phyloP scores from a whole-genome alignment of 2,329 filamentous ascomycete genomes.

The Stemphylium lycopersici region DNA sequence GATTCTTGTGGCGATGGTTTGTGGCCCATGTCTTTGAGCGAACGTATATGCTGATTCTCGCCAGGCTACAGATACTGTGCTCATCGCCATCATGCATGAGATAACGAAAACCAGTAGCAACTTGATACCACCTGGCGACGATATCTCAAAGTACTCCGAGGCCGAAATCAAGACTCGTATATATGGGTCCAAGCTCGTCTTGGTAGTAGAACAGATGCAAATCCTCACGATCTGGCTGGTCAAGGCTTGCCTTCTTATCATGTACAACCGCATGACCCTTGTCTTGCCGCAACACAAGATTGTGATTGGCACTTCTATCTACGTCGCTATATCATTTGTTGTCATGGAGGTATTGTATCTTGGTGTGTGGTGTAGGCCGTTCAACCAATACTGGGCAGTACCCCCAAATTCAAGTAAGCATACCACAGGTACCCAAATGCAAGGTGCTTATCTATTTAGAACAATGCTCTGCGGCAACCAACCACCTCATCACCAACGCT shows the following conservation, averaged over 20 bases:
- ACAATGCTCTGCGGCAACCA: slow-evolving; percentile 53
- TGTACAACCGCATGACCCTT: slow-evolving; percentile 59
- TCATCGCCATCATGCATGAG: slow-evolving; percentile 43
- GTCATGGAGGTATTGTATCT: slow-evolving; percentile 58
- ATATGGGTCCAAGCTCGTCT: slow-evolving; percentile 61
- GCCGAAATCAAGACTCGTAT: slow-evolving; percentile 52
- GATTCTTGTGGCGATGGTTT: slow-evolving; percentile 45
- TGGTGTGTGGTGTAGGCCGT: slow-evolving; percentile 62
- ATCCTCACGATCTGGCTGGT: slow-evolving; percentile 59
- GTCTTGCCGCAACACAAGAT: slow-evolving; percentile 38
- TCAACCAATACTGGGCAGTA: slow-evolving; percentile 60
- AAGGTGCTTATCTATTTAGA: slow-evolving; percentile 18
- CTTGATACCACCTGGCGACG: slow-evolving; percentile 42
- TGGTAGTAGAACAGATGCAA: slow-evolving; percentile 61
- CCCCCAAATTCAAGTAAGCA: slow-evolving; percentile 46
- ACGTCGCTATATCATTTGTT: slow-evolving; percentile 54
- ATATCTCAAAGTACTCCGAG: slow-evolving; percentile 40
- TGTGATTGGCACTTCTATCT: slow-evolving; percentile 53
- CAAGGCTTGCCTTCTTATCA: slow-evolving; percentile 61
- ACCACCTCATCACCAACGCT: slow-evolving; percentile 50
- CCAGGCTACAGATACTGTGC: slow-evolving; percentile 41
- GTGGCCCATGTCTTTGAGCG: not conserved
- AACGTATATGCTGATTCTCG: slow-evolving; percentile 9
- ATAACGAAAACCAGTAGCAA: slow-evolving; percentile 44
- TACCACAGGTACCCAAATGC: not conserved